Conservation (phyloP, 2,329 filamentous ascomycete genomes). For the Alternaria sp. region DNA sequence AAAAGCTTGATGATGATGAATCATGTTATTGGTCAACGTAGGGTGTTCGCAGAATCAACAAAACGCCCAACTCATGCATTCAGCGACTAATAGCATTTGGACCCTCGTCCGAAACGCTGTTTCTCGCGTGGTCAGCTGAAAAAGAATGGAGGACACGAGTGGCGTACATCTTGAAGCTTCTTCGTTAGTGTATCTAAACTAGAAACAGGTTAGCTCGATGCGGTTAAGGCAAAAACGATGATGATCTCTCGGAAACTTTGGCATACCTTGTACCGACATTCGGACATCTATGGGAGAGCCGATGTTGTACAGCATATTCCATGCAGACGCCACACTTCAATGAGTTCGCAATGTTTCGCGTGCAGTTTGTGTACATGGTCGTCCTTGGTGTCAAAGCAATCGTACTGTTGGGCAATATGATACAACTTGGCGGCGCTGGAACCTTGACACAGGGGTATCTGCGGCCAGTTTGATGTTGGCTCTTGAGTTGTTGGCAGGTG, state of each 20-base stretch:
- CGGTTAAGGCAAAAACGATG: background rate
- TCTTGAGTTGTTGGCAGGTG: background rate
- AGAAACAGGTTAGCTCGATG: conserved; percentile 14
- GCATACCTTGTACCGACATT: conserved; percentile 2
- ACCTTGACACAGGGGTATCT: background rate
- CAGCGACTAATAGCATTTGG: background rate
- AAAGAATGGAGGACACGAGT: conserved; percentile 8
- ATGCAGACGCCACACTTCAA: background rate
- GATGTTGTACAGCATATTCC: conserved; percentile 6
- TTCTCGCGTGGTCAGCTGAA: background rate
- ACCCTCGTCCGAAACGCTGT: background rate
- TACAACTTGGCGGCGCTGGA: background rate
- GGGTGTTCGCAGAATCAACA: background rate
- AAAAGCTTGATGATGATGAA: background rate
- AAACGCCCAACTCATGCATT: background rate
- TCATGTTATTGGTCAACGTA: background rate
- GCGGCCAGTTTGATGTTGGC: background rate
- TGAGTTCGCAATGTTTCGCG: background rate
- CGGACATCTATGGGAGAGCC: conserved; percentile 17
- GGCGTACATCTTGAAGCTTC: background rate
- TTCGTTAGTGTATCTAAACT: conserved; percentile 3
- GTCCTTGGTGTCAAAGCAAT: background rate
- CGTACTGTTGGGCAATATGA: background rate
- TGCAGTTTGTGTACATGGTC: background rate
- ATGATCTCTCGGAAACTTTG: conserved; percentile 15